These are phyloP conservation scores for Auriscalpium microsporum DNA, from an alignment of 768 basidiomycete species.

Conservation along the genomic window DNA sequence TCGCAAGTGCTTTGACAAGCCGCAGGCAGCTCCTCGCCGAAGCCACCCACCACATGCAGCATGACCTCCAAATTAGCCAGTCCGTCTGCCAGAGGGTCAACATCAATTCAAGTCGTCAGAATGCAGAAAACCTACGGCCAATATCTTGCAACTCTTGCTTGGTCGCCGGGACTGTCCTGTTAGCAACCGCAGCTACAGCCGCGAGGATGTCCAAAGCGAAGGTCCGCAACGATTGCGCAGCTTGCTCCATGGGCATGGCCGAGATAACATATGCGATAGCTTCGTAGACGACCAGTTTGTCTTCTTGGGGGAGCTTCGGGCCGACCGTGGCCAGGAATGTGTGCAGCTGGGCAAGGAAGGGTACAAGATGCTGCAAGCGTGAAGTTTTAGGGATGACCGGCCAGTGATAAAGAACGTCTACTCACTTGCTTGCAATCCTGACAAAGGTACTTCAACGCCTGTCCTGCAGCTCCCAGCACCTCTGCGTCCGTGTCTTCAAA, in stretches of 20 bases:
- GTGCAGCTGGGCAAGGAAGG: conserved; percentile 87
- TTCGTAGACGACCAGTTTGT: conserved; percentile 87
- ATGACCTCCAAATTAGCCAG: conserved; percentile 93
- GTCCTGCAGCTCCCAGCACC: conserved; percentile 89
- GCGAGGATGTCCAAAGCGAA: conserved; percentile 83
- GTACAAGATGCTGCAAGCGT: conserved; percentile 65
- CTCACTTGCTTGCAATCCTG: conserved; percentile 88
- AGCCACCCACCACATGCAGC: conserved; percentile 72
- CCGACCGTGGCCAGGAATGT: conserved; percentile 79
- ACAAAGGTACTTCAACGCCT: conserved; percentile 93
- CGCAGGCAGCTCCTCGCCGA: conserved; percentile 74
- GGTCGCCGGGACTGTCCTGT: conserved; percentile 44
- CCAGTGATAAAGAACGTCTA: neutral
- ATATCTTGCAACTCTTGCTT: conserved; percentile 65
- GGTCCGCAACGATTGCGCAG: conserved; percentile 76
- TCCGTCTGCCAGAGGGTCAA: conserved; percentile 43
- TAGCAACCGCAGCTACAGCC: conserved; percentile 58
- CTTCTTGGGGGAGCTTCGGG: conserved; percentile 72
- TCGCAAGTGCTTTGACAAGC: conserved; percentile 70
- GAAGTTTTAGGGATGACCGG: conserved; percentile 6
- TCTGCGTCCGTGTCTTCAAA: conserved; percentile 77
- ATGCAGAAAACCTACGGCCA: conserved; percentile 44
- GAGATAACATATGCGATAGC: conserved; percentile 94
- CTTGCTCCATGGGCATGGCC: conserved; percentile 84
- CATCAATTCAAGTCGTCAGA: neutral